These are phyloP conservation scores for Colletotrichum nymphaeae DNA, from an alignment of 2,329 filamentous ascomycete genomes.

Conservation along the genomic window DNA sequence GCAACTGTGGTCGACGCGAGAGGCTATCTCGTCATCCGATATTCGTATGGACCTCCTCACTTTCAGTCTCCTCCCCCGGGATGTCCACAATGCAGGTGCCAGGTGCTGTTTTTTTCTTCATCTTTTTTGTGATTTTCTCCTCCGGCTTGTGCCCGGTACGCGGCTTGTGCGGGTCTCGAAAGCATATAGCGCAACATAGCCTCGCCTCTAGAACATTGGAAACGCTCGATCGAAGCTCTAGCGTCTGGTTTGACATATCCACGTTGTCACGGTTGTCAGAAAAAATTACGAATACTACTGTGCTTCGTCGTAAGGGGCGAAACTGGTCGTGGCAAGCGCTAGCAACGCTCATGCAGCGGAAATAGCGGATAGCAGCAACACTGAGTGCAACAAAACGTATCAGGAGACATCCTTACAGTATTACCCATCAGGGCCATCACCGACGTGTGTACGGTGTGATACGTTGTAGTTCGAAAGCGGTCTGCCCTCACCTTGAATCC, in stretches of 20 bases:
- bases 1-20: background rate
- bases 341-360: background rate
- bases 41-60: no score
- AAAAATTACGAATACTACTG: no score
- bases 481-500: conserved; percentile 11
- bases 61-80: background rate
- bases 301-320: background rate
- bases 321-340: conserved; percentile 1
- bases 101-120: background rate
- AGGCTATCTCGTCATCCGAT: background rate
- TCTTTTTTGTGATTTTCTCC: no score
- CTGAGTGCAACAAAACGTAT: background rate
- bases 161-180: conserved; percentile 3
- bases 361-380: background rate
- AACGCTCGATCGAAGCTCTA: conserved; percentile 2
- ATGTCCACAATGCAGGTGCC: background rate
- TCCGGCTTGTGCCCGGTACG: background rate
- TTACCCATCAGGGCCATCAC: conserved; percentile 1
- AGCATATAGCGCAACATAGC: background rate
- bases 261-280: background rate
- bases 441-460: background rate
- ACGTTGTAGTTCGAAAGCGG: background rate
- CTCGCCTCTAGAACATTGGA: conserved; percentile 16
- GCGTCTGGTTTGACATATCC: background rate
- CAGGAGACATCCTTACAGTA: background rate